Evolutionary conservation across 257 asterid genomes (phyloP), one percentile per base, ranked within the genome.

Genomic region (Salvia splendens): DNA sequence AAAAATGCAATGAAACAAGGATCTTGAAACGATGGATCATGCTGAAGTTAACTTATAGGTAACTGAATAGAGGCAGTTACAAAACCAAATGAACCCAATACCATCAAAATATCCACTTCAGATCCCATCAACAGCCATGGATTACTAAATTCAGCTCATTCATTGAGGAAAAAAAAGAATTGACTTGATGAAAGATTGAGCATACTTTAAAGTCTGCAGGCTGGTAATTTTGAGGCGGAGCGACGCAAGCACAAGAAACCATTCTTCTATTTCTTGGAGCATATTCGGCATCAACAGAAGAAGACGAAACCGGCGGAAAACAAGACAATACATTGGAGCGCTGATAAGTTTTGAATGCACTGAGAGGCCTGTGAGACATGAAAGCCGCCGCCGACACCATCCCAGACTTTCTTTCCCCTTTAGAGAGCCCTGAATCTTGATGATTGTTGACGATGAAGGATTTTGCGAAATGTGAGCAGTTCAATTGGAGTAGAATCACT

Each of bases 201-300:
- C 85, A 66, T 78, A 88, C 95, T 61, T 28, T 63, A 80, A 67
- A 78, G 48, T 75, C 76, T 30, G 84, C 51, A 53, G 83, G 78
- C 69, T 65, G 78, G 16, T 72, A 64, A 55, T 82, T 85, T 71
- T 75, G 81, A 35, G 87, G 77, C 61, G 89, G 82, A 20, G 93
- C 86, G 73, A 81, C 79, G 65, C 82, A 88, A 64, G 91, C 86
- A 65, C 93, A 85, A 64, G 74, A 55, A 71, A 73, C 69, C 81
- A 24, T 24, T 24, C 84, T 64, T 65, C 75, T 86, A 69, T 69
- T 78, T 58, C 78, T 76, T 5, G 58, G 49, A 35, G 77, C 70
- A 59, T 70, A 72, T 30, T 69, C 71, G 38, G 61, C 75, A 68
- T 64, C 73, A 38, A 50, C 68, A 20, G 75, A 63, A 64, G 76